phyloP scores from a whole-genome alignment of 2,329 filamentous ascomycete species.

The Orbilia blumenaviensis region DNA sequence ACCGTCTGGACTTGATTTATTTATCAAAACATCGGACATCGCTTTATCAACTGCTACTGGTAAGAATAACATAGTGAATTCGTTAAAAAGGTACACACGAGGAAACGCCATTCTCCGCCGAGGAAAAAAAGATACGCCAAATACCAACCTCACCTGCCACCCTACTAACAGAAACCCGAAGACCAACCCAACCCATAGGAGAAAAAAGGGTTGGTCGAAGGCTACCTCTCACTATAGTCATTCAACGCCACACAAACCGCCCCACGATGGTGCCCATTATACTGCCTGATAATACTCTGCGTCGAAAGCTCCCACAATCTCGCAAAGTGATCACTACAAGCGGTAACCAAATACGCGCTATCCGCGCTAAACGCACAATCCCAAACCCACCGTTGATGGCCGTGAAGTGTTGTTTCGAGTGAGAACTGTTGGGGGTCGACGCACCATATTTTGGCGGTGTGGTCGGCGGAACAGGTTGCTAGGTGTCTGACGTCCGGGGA shows the following conservation, averaged over 20 bases:
- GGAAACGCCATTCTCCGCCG: slow-evolving; percentile 32
- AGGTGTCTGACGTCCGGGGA: slow-evolving; percentile 94
- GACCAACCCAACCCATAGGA: background rate
- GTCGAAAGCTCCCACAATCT: slow-evolving; percentile 87
- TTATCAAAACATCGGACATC: no score
- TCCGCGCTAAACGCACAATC: slow-evolving; percentile 95
- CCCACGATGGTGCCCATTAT: slow-evolving; percentile 91
- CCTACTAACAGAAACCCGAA: no score
- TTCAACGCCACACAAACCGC: slow-evolving; percentile 93
- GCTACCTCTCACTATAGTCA: slow-evolving; percentile 68
- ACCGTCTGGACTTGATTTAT: no score
- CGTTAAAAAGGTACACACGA: background rate
- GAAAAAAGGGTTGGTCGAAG: background rate
- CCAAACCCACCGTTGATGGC: slow-evolving; percentile 97
- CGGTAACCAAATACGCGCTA: slow-evolving; percentile 89
- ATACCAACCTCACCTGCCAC: slow-evolving; percentile 6
- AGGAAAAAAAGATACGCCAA: background rate
- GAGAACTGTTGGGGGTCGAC: slow-evolving; percentile 71
- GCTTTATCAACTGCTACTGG: no score
- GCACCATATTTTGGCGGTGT: slow-evolving; percentile 92
- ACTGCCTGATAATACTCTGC: slow-evolving; percentile 90
- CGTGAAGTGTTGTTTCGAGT: slow-evolving; percentile 84
- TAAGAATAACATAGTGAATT: background rate
- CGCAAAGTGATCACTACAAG: slow-evolving; percentile 92
- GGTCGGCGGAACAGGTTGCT: slow-evolving; percentile 91